Conservation (phyloP, 129 eudicot genomes). For the Helianthus tuberosus region DNA sequence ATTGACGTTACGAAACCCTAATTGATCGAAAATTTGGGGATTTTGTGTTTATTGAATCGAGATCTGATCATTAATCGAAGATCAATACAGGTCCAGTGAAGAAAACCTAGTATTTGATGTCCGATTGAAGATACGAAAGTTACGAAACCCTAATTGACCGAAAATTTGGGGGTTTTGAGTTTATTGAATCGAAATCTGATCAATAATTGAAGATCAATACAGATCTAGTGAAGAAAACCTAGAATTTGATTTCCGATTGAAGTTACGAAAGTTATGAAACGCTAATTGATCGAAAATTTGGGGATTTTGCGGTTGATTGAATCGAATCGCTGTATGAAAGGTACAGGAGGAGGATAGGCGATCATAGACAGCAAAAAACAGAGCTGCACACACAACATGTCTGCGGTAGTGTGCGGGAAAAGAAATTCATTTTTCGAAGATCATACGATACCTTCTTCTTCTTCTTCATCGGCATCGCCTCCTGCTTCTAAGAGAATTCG, state of each 20-base stretch:
- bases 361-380: conserved; percentile 21
- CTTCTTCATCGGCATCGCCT: conserved; percentile 56
- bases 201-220: conserved; percentile 9
- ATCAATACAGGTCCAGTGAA: background rate
- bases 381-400: conserved; percentile 63
- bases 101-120: conserved; percentile 12
- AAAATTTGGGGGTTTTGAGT: conserved; percentile 27
- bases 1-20: conserved; percentile 32
- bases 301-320: conserved; percentile 31
- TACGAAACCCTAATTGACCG: conserved; percentile 25
- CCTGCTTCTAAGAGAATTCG: conserved; percentile 74
- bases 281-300: conserved; percentile 17
- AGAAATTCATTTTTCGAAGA: conserved; percentile 75
- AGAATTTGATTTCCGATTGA: conserved; percentile 19
- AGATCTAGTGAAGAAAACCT: background rate
- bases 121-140: conserved; percentile 24
- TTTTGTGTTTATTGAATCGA: conserved; percentile 26
- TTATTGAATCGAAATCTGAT: background rate
- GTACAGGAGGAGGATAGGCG: conserved; percentile 32
- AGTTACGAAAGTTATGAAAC: conserved; percentile 18
- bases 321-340: conserved; percentile 39
- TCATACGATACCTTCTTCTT: conserved; percentile 45
- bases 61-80: conserved; percentile 3
- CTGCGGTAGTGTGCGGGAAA: conserved; percentile 88
- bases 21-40: conserved; percentile 20